Conservation (phyloP, 306 rosid species). For the Ammopiptanthus mongolicus region DNA sequence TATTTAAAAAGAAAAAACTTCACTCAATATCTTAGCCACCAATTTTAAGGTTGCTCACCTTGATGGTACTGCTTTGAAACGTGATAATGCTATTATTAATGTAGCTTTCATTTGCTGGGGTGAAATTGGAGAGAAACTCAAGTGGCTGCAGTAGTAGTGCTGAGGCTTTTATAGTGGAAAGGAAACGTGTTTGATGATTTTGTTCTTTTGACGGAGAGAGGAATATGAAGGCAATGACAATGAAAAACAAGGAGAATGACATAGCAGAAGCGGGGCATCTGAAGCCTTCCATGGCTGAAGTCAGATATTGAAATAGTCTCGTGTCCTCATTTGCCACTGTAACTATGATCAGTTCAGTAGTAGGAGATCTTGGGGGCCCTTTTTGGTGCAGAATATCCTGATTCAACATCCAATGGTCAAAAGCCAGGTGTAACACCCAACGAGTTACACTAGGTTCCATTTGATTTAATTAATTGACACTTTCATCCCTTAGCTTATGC, state of each 20-base stretch:
- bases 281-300: constrained; percentile 16
- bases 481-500: background rate
- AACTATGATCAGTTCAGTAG: background rate
- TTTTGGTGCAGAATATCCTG: background rate
- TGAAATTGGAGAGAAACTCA: background rate
- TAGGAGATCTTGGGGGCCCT: background rate
- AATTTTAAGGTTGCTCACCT: constrained; percentile 17
- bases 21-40: background rate
- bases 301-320: background rate
- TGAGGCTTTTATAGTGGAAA: background rate
- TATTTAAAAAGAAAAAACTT: too few relatives aligned
- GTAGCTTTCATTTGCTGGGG: background rate
- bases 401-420: background rate
- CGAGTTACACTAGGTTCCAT: background rate
- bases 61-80: background rate
- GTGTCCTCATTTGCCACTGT: background rate
- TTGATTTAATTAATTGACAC: background rate
- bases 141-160: background rate
- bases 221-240: background rate
- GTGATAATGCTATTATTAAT: background rate
- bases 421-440: background rate
- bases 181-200: background rate
- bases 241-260: background rate
- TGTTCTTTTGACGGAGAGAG: background rate
- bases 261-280: background rate